These are phyloP conservation scores for Irpex sp. DNA, from an alignment of 1,284 basidiomycete species.

Conservation along the genomic window DNA sequence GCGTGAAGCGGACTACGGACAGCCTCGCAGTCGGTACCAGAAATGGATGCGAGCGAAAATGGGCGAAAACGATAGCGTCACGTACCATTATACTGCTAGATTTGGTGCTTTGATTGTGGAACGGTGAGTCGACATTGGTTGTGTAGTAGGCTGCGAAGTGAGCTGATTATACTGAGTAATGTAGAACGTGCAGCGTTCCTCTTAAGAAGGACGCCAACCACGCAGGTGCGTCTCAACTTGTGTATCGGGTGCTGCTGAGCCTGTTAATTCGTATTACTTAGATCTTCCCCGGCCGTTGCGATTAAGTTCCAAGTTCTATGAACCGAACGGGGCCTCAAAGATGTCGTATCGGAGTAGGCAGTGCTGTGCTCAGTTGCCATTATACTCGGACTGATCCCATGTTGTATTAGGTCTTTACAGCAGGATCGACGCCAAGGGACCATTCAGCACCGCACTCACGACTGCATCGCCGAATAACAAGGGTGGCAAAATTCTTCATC, in stretches of 20 bases:
- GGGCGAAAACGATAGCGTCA: slow-evolving; percentile 26
- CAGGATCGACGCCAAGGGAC: slow-evolving; percentile 33
- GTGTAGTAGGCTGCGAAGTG: background rate
- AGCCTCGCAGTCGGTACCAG: slow-evolving; percentile 58
- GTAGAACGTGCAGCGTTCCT: slow-evolving; percentile 48
- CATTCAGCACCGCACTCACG: slow-evolving; percentile 62
- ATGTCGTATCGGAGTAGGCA: slow-evolving; percentile 9
- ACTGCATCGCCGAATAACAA: slow-evolving; percentile 45
- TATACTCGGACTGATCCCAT: background rate
- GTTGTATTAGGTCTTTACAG: background rate
- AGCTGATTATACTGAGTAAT: background rate
- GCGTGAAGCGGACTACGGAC: slow-evolving; percentile 38
- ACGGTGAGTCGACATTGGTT: slow-evolving; percentile 35
- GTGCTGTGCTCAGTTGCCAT: background rate
- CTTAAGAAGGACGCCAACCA: slow-evolving; percentile 43
- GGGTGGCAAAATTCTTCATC: slow-evolving; percentile 53
- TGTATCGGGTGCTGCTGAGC: background rate
- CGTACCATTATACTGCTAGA: slow-evolving; percentile 48
- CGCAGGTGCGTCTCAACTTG: slow-evolving; percentile 30
- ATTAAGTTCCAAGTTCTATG: slow-evolving; percentile 2
- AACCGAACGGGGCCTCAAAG: slow-evolving; percentile 3
- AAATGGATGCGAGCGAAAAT: slow-evolving; percentile 41
- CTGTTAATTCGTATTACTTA: background rate
- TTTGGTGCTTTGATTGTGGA: slow-evolving; percentile 43
- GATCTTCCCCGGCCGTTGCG: background rate